Evolutionary conservation across 306 rosid species (phyloP), one percentile per base, ranked within the genome.

Genomic region (Bauhinia variegata): DNA sequence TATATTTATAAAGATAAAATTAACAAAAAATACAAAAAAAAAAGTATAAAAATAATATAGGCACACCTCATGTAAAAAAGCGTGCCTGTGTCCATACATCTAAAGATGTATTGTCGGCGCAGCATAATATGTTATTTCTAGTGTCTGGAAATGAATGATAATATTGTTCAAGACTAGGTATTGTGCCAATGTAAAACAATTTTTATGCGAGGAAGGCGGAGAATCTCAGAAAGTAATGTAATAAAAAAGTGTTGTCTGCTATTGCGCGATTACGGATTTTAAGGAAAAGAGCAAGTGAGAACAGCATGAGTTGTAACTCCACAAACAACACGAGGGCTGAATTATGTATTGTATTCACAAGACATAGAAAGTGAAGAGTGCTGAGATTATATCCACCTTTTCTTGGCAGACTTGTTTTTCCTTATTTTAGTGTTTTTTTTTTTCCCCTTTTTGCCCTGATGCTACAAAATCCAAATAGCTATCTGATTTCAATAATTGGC

Each of bases 301-400:
- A 60, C 31, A 30, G 63, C 46, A 62, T 62, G 64, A 62, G 76
- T 41, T 72, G 70, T 71, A 60, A 54, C 14, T n/a, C 52, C 46
- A 47, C 69, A 64, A 16, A 47, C 16, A 51, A 75, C 81, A 62
- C 71, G 6, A 41, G 32, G 30, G 60, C 41, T 67, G 38, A 55
- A 17, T n/a, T n/a, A 51, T 68, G 75, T 28, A 34, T 48, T 69
- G 33, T 15, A 6, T 14, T n/a, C n/a, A n/a, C n/a, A n/a, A n/a
- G n/a, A n/a, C n/a, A n/a, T n/a, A n/a, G n/a, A 50, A 66, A 66
- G 72, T 44, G 49, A 18, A 28, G 17, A 39, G 63, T 66, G 17
- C 48, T 44, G 56, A 63, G 71, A 44, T 55, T 42, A 42, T 18
- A 56, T 6, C 53, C 44, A 47, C 14, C 50, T 58, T n/a, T 33